Percentiles rank a stretch among this genome's conserved stretches.
phyloP scores from a whole-genome alignment of 2,329 filamentous ascomycete genomes.

The Pseudogymnoascus sp. region DNA sequence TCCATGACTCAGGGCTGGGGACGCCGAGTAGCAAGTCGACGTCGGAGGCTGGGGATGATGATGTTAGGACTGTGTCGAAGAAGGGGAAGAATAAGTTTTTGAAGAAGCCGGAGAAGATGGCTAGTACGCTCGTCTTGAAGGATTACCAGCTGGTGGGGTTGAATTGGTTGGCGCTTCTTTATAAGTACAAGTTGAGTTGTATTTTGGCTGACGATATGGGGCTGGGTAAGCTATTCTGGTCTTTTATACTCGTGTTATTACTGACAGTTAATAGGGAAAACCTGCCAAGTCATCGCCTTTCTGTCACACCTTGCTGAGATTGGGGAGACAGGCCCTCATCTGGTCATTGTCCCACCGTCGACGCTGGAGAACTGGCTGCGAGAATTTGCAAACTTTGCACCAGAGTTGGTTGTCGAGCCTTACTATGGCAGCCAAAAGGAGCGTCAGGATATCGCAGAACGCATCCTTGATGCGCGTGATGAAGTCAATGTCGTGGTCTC shows the following conservation, averaged over 20 bases:
- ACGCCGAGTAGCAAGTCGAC: constrained; percentile 43
- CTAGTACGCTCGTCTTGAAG: constrained; percentile 68
- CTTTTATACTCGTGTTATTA: background rate
- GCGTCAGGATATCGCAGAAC: constrained; percentile 58
- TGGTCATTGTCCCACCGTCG: constrained; percentile 86
- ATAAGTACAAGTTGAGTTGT: constrained; percentile 69
- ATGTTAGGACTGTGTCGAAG: constrained; percentile 27
- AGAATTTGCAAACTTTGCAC: constrained; percentile 84
- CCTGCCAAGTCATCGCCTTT: constrained; percentile 90
- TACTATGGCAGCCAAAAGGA: constrained; percentile 63
- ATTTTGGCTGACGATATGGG: constrained; percentile 98
- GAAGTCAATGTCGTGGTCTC: constrained; percentile 65
- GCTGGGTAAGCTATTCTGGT: constrained; percentile 42
- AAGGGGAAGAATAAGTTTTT: constrained; percentile 23
- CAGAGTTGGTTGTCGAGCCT: constrained; percentile 60
- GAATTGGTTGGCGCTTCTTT: constrained; percentile 87
- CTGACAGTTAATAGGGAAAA: constrained; percentile 47
- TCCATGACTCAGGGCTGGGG: constrained; percentile 60
- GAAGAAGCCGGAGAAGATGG: constrained; percentile 66
- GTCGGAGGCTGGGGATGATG: constrained; percentile 36
- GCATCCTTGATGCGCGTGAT: constrained; percentile 55
- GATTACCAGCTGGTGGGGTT: constrained; percentile 90
- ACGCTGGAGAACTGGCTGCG: constrained; percentile 93
- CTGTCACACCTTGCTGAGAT: constrained; percentile 73
- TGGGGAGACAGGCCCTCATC: constrained; percentile 59